Percentiles rank a stretch among this genome's conserved stretches.
phyloP scores from a whole-genome alignment of 495 filamentous ascomycete species.

The Xylaria longipes region DNA sequence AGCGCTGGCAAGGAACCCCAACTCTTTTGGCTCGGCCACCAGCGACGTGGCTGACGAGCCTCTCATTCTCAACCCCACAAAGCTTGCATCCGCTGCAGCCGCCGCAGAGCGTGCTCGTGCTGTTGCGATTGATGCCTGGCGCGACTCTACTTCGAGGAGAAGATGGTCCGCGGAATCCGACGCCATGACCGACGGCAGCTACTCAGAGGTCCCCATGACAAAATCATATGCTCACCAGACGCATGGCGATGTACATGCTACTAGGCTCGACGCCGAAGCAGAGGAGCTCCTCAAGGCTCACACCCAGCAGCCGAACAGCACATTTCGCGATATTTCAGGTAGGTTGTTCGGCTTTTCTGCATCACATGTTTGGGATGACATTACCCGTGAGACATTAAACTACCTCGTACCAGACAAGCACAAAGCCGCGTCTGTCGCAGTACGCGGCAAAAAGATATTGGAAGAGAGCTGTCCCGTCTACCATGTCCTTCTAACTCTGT shows the following conservation, averaged over 20 bases:
- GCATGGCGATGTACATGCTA: background rate
- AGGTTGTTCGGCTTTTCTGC: background rate
- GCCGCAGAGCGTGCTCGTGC: conserved; percentile 16
- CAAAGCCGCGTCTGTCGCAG: background rate
- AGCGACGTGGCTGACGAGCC: conserved; percentile 10
- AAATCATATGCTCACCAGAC: background rate
- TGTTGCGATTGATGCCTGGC: conserved; percentile 12
- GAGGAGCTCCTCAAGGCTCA: conserved; percentile 21
- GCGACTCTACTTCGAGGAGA: background rate
- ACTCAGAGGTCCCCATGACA: conserved; percentile 15
- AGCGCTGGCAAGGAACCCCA: conserved; percentile 21
- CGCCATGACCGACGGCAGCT: conserved; percentile 11
- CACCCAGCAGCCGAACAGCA: background rate
- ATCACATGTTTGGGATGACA: background rate
- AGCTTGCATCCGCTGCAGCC: conserved; percentile 3
- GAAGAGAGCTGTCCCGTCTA: background rate
- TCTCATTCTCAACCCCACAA: conserved; percentile 1
- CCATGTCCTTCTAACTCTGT: background rate
- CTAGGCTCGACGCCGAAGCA: conserved; percentile 11
- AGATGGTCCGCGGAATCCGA: conserved; percentile 19
- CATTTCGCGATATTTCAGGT: conserved; percentile 17
- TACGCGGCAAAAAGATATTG: background rate
- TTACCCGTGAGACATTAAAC: background rate
- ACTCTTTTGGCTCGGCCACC: conserved; percentile 8
- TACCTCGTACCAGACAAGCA: background rate